Conservation (phyloP, 129 eudicot genomes). For the Flaveria linearis region DNA sequence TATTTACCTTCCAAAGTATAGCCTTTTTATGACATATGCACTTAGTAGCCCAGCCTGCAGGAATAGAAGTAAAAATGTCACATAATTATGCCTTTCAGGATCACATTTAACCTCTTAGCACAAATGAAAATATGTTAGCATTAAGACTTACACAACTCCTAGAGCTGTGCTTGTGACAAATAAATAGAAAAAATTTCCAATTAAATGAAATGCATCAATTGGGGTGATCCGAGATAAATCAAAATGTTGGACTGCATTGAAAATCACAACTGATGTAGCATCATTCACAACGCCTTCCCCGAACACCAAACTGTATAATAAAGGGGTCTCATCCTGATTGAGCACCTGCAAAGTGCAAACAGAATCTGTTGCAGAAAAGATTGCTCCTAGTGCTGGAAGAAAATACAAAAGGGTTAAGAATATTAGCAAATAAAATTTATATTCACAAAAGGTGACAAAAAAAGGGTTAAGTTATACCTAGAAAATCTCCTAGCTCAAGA, state of each 20-base stretch:
- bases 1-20: constrained; percentile 83
- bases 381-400: constrained; percentile 55
- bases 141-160: constrained; percentile 64
- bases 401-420: constrained; percentile 6
- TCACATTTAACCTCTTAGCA: background rate
- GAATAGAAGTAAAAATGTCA: constrained; percentile 19
- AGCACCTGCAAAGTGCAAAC: constrained; percentile 87
- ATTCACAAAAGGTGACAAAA: constrained; percentile 6
- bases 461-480: constrained; percentile 45
- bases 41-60: constrained; percentile 83
- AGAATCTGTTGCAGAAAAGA: constrained; percentile 76
- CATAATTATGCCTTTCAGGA: constrained; percentile 11
- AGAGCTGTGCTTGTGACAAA: constrained; percentile 66
- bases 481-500: constrained; percentile 75
- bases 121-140: constrained; percentile 15
- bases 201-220: constrained; percentile 46
- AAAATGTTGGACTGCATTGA: constrained; percentile 83
- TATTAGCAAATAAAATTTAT: constrained; percentile 8
- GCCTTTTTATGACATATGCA: constrained; percentile 78
- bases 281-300: constrained; percentile 94
- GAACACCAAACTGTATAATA: constrained; percentile 76
- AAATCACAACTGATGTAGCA: constrained; percentile 83
- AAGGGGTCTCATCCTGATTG: constrained; percentile 85
- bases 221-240: constrained; percentile 64
- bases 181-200: constrained; percentile 66